Conservation (phyloP, 192 early-diverging fungal genomes). For the Dimargaris cristalligena region DNA sequence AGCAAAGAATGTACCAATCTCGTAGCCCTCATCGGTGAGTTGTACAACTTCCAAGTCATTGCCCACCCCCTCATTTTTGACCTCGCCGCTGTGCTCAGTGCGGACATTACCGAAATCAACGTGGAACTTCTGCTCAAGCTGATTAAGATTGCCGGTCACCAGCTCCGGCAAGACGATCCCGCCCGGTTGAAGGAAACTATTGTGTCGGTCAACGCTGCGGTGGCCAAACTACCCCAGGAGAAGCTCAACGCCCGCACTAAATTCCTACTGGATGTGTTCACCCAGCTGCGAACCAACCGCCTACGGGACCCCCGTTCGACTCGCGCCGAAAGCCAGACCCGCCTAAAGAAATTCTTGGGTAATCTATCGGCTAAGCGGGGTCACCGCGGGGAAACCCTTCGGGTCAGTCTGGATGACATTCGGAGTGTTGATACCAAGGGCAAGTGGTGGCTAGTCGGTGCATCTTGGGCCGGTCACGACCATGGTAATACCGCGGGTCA, state of each 20-base stretch:
- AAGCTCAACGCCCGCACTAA: conserved; percentile 44
- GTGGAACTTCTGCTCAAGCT: conserved; percentile 79
- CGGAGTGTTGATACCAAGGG: conserved; percentile 62
- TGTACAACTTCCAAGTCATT: conserved; percentile 81
- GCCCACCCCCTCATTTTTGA: conserved; percentile 83
- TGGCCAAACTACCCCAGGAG: conserved; percentile 13
- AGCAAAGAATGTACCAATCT: conserved; percentile 68
- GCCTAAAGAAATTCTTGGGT: conserved; percentile 64
- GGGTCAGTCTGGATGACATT: conserved; percentile 77
- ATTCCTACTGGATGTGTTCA: conserved; percentile 93
- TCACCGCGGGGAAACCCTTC: conserved; percentile 49
- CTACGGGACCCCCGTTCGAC: conserved; percentile 40
- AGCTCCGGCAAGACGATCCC: conserved; percentile 86
- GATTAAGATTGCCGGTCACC: conserved; percentile 41
- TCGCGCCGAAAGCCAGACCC: conserved; percentile 42
- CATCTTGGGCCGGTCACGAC: conserved; percentile 69
- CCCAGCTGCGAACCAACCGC: conserved; percentile 85
- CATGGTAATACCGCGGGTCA: conserved; percentile 9
- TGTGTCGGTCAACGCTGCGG: conserved; percentile 22
- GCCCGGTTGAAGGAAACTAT: conserved; percentile 82
- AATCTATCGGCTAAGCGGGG: conserved; percentile 37
- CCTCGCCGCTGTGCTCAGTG: conserved; percentile 50
- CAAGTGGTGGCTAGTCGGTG: conserved; percentile 97
- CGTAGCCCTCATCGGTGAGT: conserved; percentile 55
- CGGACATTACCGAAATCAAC: conserved; percentile 59